These are phyloP conservation scores for Incumbomyces delicatus DNA, from an alignment of 2,329 filamentous ascomycete species.

Conservation along the genomic window DNA sequence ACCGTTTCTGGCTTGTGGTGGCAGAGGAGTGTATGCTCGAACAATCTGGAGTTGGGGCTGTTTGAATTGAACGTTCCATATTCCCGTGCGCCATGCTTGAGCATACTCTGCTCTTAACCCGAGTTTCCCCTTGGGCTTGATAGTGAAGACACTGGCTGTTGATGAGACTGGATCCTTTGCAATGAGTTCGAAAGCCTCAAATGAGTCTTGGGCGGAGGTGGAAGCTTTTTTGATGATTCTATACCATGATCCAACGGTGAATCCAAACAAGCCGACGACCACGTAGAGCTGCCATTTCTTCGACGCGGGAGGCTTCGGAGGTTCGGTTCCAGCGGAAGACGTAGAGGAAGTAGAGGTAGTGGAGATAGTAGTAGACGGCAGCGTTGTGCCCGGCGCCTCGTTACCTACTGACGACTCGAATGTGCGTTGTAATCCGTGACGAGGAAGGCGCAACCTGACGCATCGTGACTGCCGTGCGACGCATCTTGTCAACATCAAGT, in stretches of 20 bases:
- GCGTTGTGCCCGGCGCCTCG: no score
- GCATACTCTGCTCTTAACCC: constrained; percentile 31
- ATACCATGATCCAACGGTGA: constrained; percentile 4
- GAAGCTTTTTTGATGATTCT: neutral
- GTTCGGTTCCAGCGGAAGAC: neutral
- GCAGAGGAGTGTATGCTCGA: constrained; percentile 81
- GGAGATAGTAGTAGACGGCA: neutral
- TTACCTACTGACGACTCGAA: no score
- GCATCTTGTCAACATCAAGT: constrained; percentile 7
- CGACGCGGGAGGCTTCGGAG: neutral
- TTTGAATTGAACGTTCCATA: constrained; percentile 88
- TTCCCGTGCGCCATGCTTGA: constrained; percentile 49
- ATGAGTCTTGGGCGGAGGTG: constrained; percentile 16
- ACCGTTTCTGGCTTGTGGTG: constrained; percentile 27
- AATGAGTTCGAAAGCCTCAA: constrained; percentile 33
- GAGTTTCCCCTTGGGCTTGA: constrained; percentile 25
- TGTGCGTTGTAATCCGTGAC: neutral
- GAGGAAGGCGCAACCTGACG: neutral
- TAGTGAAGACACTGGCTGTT: constrained; percentile 36
- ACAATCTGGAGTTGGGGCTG: constrained; percentile 91
- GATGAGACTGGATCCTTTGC: constrained; percentile 36
- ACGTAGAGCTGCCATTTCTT: constrained; percentile 3
- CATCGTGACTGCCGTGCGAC: neutral
- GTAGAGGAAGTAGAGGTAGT: neutral
- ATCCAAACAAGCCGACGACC: neutral